Evolutionary conservation across 176 grass and related monocot species (phyloP), one percentile per base, ranked within the genome.

Genomic region (Avena insularis): DNA sequence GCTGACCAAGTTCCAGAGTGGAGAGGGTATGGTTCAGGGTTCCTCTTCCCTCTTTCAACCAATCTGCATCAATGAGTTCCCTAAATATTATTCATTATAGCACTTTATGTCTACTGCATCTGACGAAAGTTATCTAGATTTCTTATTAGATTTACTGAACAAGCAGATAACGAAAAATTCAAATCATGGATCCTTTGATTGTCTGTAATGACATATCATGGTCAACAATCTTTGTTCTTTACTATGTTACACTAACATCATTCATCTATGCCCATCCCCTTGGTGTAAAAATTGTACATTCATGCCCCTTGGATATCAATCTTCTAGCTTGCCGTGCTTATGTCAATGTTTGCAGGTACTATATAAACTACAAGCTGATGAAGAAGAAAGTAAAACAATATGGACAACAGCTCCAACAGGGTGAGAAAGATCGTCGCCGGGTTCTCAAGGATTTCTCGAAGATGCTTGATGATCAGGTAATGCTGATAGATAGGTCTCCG

Each of bases 341-440:
- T 79, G 58, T 29, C 65, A 21, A 15, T 91, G 11, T 86, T 82
- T 91, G 31, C 76, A 99, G 97, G 33, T 99, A 99, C 80, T 99
- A 99, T 82, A 96, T 99, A 80, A 96, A 99, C 63, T 99, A 99
- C 89, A 99, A 99, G 64, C 89, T 96, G 74, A 99, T 99, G 97
- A 99, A 99, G 77, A 99, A 99, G 79, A 96, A 93, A 84, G 92
- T 99, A 53, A 99, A 96, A 57, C 97, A 94, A 75, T 99, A 94
- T 81, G 90, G 80, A 4, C 60, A 94, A 35, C 97, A 99, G 80
- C 68, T 94, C 66, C 86, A 94, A 79, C 89, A 94, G 87, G 94
- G 88, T 55, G 90, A 84, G 74, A 94, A 99, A 91, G 92, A 96
- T 82, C 94, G 89, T 63, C 90, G 85, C 13, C 85, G 83, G 20